phyloP scores from a whole-genome alignment of 306 rosid genomes.

The Dalbergia oliveri region DNA sequence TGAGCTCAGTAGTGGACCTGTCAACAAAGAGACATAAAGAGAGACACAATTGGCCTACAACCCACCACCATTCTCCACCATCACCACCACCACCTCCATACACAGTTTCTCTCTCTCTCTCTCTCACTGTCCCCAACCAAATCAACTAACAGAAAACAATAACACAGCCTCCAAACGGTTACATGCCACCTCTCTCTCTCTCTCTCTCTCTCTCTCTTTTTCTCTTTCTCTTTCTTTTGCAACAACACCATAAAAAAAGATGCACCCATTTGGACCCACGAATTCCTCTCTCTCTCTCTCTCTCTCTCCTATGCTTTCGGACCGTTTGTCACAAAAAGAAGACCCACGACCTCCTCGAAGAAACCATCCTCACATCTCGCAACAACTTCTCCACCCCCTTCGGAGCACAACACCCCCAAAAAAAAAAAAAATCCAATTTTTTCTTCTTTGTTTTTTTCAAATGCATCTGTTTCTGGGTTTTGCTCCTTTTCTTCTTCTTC shows the following conservation, averaged over 20 bases:
- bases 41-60: neutral
- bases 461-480: slow-evolving; percentile 8
- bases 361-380: slow-evolving; percentile 41
- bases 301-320: slow-evolving; percentile 64
- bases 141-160: slow-evolving; percentile 47
- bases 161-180: slow-evolving; percentile 58
- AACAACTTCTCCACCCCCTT: neutral
- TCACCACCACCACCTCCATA: neutral
- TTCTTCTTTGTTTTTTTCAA: neutral
- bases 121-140: slow-evolving; percentile 13
- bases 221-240: slow-evolving; percentile 43
- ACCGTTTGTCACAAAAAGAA: slow-evolving; percentile 42
- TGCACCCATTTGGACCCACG: slow-evolving; percentile 70
- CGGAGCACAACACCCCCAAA: neutral
- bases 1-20: too few species aligned
- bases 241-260: slow-evolving; percentile 48
- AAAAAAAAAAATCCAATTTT: neutral
- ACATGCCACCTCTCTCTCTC: slow-evolving; percentile 62
- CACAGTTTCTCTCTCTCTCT: slow-evolving; percentile 14
- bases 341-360: slow-evolving; percentile 35
- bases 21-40: neutral
- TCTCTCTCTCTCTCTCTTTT: neutral
- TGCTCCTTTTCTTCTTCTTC: neutral
- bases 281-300: slow-evolving; percentile 53
- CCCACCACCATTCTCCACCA: neutral